phyloP scores from a whole-genome alignment of 257 asterid genomes.

The Scutellaria galericulata region DNA sequence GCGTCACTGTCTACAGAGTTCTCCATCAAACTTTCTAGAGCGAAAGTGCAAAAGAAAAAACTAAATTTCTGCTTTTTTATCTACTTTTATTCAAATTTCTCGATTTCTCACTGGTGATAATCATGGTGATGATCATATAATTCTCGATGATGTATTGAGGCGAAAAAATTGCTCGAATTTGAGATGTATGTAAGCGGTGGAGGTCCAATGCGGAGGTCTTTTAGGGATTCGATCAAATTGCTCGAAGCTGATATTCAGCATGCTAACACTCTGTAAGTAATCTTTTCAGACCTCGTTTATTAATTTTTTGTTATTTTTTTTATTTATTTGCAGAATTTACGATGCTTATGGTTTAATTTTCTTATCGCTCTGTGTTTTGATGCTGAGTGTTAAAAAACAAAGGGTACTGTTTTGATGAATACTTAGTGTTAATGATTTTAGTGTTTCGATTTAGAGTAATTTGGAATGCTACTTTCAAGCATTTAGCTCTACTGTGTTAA shows the following conservation, averaged over 20 bases:
- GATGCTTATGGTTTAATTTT: background rate
- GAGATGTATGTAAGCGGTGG: constrained; percentile 22
- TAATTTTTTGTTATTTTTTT: background rate
- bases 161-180: constrained; percentile 11
- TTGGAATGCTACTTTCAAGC: background rate
- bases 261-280: constrained; percentile 27
- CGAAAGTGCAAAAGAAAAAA: background rate
- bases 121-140: background rate
- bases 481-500: background rate
- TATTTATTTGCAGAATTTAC: background rate
- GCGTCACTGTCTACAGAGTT: background rate
- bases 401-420: background rate
- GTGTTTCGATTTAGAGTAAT: background rate
- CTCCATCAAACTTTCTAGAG: constrained; percentile 11
- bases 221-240: constrained; percentile 37
- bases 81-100: background rate
- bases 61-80: background rate
- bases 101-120: background rate
- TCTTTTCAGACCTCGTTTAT: background rate
- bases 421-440: background rate
- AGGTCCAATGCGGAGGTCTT: constrained; percentile 15
- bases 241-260: constrained; percentile 37
- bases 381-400: background rate
- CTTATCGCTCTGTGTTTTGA: background rate
- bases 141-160: background rate